Conservation (phyloP, 176 grass and related monocot species). For the Aechmea fasciata region DNA sequence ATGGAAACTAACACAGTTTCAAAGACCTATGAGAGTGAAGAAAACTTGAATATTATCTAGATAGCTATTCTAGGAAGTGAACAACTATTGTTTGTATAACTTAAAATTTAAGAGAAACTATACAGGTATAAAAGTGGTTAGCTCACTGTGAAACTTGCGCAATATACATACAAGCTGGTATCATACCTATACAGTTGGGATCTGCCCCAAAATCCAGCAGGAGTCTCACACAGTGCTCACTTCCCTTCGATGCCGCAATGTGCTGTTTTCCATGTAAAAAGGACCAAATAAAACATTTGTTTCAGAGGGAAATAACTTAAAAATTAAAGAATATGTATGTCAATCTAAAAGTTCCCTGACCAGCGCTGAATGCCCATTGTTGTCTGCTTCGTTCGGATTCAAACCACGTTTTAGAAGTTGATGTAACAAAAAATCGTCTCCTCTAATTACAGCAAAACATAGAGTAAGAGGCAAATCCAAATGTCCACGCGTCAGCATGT, state of each 20-base stretch:
- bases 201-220: conserved; percentile 72
- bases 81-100: background rate
- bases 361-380: conserved; percentile 62
- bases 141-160: background rate
- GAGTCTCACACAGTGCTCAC: conserved; percentile 50
- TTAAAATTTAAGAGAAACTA: background rate
- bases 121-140: background rate
- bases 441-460: conserved; percentile 65
- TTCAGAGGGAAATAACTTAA: conserved; percentile 9
- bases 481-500: conserved; percentile 65
- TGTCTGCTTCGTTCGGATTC: conserved; percentile 80
- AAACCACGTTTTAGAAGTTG: conserved; percentile 76
- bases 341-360: conserved; percentile 27
- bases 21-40: background rate
- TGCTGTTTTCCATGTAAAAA: conserved; percentile 49
- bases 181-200: conserved; percentile 71
- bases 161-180: background rate
- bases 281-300: conserved; percentile 1
- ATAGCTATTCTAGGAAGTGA: background rate
- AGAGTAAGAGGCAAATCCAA: conserved; percentile 84
- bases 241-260: conserved; percentile 83
- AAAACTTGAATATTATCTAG: background rate
- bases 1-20: background rate
- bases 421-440: conserved; percentile 55
- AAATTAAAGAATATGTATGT: background rate